Conservation (phyloP, 306 rosid species). For the Abrus pulchellus region DNA sequence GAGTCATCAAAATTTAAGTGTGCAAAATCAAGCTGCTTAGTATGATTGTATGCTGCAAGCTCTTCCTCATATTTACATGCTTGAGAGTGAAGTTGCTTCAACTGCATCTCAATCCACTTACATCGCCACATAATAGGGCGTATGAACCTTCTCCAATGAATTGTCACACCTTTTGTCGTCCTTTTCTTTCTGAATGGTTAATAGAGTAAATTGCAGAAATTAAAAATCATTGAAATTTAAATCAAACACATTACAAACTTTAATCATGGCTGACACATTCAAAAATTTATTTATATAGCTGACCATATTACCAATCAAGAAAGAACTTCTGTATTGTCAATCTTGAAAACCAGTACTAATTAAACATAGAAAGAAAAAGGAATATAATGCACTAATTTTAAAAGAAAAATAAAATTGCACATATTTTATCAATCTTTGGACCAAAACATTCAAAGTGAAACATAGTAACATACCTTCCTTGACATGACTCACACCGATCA, state of each 20-base stretch:
- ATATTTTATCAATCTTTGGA: not conserved
- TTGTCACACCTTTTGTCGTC: slow-evolving; percentile 49
- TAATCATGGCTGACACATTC: not conserved
- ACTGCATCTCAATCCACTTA: slow-evolving; percentile 81
- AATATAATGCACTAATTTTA: not conserved
- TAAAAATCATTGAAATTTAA: slow-evolving; percentile 13
- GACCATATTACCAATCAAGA: not conserved
- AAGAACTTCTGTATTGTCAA: not conserved
- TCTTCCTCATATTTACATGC: slow-evolving; percentile 63
- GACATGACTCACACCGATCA: slow-evolving; percentile 49
- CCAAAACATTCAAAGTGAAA: slow-evolving; percentile 31
- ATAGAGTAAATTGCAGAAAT: slow-evolving; percentile 34
- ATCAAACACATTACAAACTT: slow-evolving; percentile 10
- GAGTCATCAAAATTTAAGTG: slow-evolving; percentile 51
- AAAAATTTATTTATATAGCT: not conserved
- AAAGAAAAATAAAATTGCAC: not conserved
- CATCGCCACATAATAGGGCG: slow-evolving; percentile 76
- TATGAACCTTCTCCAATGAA: slow-evolving; percentile 78
- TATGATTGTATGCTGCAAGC: slow-evolving; percentile 58
- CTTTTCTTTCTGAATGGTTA: slow-evolving; percentile 66
- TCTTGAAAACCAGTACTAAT: not conserved
- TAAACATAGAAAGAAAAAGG: not conserved
- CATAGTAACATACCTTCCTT: slow-evolving; percentile 64
- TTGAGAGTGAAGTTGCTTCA: slow-evolving; percentile 70
- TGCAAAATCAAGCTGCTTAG: slow-evolving; percentile 55